Conservation (phyloP, 371 early-diverging fungal species). For the Cokeromyces recurvatus region DNA sequence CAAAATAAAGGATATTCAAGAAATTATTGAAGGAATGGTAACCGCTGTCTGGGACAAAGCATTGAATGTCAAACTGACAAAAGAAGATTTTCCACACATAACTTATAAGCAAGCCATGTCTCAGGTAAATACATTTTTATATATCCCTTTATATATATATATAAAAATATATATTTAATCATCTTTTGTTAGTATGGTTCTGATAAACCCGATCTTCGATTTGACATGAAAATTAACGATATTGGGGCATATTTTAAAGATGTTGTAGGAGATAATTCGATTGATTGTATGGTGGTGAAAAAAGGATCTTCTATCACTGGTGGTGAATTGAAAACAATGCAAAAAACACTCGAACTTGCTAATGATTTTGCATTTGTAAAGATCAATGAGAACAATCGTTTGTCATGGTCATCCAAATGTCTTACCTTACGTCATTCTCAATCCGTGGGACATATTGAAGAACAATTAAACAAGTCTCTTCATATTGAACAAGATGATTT, state of each 20-base stretch:
- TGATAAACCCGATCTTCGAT: slow-evolving; percentile 88
- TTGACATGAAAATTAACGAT: slow-evolving; percentile 62
- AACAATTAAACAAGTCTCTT: slow-evolving; percentile 24
- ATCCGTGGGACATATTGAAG: slow-evolving; percentile 11
- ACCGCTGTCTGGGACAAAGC: slow-evolving; percentile 63
- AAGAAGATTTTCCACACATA: slow-evolving; percentile 60
- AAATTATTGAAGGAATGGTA: slow-evolving; percentile 74
- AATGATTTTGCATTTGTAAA: slow-evolving; percentile 49
- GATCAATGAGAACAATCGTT: slow-evolving; percentile 50
- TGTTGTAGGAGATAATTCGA: slow-evolving; percentile 13
- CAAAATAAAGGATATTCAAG: slow-evolving; percentile 62
- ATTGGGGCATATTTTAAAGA: slow-evolving; percentile 29
- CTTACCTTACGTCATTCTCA: slow-evolving; percentile 26
- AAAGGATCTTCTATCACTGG: slow-evolving; percentile 32
- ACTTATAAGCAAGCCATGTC: slow-evolving; percentile 81
- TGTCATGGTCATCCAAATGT: slow-evolving; percentile 52
- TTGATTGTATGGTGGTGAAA: slow-evolving; percentile 47
- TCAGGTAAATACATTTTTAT: slow-evolving; percentile 50
- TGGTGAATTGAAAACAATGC: slow-evolving; percentile 34
- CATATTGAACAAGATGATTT: slow-evolving; percentile 55
- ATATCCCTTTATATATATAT: no score
- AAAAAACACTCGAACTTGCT: slow-evolving; percentile 21
- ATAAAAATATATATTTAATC: background rate
- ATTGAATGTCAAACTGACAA: slow-evolving; percentile 45
- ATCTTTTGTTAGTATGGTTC: slow-evolving; percentile 73